Conservation (phyloP, 2,329 filamentous ascomycete species). For the Scedosporium minutisporum region DNA sequence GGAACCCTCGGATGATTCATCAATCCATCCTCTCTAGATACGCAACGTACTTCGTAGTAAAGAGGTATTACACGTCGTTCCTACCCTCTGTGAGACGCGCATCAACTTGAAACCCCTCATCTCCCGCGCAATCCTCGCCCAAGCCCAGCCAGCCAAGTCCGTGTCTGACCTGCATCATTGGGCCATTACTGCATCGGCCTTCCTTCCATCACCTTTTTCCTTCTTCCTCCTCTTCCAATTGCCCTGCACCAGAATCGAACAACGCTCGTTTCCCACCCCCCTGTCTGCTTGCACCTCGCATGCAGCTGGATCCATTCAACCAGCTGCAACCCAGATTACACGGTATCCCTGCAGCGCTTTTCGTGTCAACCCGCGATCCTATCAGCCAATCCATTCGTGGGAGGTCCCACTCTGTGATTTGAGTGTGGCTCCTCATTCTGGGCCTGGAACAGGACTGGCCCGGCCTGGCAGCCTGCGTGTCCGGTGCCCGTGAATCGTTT, state of each 20-base stretch:
- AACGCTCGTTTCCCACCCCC: neutral
- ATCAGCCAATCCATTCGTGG: constrained; percentile 7
- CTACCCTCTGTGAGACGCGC: neutral
- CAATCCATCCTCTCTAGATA: too few species aligned
- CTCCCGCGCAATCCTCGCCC: neutral
- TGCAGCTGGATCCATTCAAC: neutral
- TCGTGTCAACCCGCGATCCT: constrained; percentile 9
- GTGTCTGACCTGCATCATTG: neutral
- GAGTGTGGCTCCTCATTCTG: neutral
- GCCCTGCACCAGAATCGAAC: too few species aligned
- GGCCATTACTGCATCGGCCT: neutral
- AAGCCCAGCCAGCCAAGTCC: neutral
- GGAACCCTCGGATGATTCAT: neutral
- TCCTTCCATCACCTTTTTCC: neutral
- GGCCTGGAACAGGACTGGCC: neutral
- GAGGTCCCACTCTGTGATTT: neutral
- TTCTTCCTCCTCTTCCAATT: neutral
- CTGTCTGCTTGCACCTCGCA: neutral
- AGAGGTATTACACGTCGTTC: too few species aligned
- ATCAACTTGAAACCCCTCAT: constrained; percentile 4
- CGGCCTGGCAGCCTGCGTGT: neutral
- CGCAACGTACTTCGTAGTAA: too few species aligned
- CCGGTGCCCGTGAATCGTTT: neutral
- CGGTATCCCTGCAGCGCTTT: neutral
- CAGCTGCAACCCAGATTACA: neutral